These are phyloP conservation scores for Macrocybe gigantea DNA, from an alignment of 768 basidiomycete genomes.

Conservation along the genomic window DNA sequence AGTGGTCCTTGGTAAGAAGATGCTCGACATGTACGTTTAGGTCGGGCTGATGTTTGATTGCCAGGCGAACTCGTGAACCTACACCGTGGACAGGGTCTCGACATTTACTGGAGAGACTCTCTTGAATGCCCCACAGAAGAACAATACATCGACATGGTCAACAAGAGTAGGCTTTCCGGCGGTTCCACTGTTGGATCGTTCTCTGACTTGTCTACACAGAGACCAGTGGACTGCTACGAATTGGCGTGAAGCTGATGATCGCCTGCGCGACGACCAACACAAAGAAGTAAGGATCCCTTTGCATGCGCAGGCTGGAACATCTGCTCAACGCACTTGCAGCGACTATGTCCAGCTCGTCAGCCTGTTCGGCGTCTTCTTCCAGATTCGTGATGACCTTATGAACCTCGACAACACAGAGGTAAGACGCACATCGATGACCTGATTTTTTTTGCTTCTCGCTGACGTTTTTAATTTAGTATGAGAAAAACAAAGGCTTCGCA, in stretches of 20 bases:
- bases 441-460: not conserved
- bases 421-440: not conserved
- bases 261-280: slow-evolving; percentile 63
- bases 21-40: not conserved
- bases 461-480: slow-evolving; percentile 34
- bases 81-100: slow-evolving; percentile 91
- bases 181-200: no score
- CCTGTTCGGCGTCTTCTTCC: slow-evolving; percentile 86
- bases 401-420: slow-evolving; percentile 89
- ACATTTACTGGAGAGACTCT: slow-evolving; percentile 90
- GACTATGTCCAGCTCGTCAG: slow-evolving; percentile 90
- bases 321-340: slow-evolving; percentile 27
- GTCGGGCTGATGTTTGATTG: not conserved
- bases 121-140: slow-evolving; percentile 88
- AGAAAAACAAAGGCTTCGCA: slow-evolving; percentile 60
- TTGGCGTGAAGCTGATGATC: slow-evolving; percentile 95
- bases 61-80: slow-evolving; percentile 64
- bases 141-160: slow-evolving; percentile 92
- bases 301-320: not conserved
- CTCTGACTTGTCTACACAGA: slow-evolving; percentile 40
- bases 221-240: slow-evolving; percentile 85
- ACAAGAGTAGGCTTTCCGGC: slow-evolving; percentile 60
- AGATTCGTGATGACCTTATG: slow-evolving; percentile 96
- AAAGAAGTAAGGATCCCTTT: slow-evolving; percentile 37
- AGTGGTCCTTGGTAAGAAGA: slow-evolving; percentile 62